Conservation (phyloP, 1,284 basidiomycete species). For the Pyrrhoderma lamaoense region DNA sequence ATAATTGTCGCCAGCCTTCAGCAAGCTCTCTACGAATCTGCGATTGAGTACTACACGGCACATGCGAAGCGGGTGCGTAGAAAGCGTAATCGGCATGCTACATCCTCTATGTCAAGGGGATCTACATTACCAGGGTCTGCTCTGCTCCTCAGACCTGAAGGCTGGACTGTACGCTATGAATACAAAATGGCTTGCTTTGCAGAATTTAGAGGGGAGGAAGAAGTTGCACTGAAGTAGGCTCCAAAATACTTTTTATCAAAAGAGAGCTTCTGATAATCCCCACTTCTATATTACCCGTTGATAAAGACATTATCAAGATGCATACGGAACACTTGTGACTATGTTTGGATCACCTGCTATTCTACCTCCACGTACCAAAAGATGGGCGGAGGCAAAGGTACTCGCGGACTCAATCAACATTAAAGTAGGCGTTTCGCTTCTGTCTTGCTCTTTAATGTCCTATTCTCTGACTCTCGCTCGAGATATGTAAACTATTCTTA, state of each 20-base stretch:
- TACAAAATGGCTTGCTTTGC: slow-evolving; percentile 97
- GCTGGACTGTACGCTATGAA: slow-evolving; percentile 95
- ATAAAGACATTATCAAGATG: slow-evolving; percentile 83
- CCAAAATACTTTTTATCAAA: neutral
- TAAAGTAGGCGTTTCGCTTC: slow-evolving; percentile 48
- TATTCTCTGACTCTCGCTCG: slow-evolving; percentile 5
- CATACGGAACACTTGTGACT: slow-evolving; percentile 70
- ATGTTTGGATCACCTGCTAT: slow-evolving; percentile 86
- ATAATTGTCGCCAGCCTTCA: slow-evolving; percentile 53
- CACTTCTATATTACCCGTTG: slow-evolving; percentile 9
- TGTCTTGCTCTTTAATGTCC: neutral
- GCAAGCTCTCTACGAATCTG: slow-evolving; percentile 80
- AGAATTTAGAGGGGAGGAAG: slow-evolving; percentile 86
- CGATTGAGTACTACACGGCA: slow-evolving; percentile 86
- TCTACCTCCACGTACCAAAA: slow-evolving; percentile 86
- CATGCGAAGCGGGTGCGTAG: slow-evolving; percentile 88
- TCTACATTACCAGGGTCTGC: slow-evolving; percentile 33
- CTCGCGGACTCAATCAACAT: slow-evolving; percentile 87
- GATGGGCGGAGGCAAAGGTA: slow-evolving; percentile 98
- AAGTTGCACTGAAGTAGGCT: slow-evolving; percentile 75
- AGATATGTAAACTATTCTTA: slow-evolving; percentile 84
- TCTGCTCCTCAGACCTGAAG: slow-evolving; percentile 70
- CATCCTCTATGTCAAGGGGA: slow-evolving; percentile 28
- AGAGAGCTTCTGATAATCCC: slow-evolving; percentile 19
- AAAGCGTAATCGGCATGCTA: slow-evolving; percentile 75